Evolutionary conservation across 2,329 filamentous ascomycete genomes (phyloP).

Genomic region (Cladosporium sp.): DNA sequence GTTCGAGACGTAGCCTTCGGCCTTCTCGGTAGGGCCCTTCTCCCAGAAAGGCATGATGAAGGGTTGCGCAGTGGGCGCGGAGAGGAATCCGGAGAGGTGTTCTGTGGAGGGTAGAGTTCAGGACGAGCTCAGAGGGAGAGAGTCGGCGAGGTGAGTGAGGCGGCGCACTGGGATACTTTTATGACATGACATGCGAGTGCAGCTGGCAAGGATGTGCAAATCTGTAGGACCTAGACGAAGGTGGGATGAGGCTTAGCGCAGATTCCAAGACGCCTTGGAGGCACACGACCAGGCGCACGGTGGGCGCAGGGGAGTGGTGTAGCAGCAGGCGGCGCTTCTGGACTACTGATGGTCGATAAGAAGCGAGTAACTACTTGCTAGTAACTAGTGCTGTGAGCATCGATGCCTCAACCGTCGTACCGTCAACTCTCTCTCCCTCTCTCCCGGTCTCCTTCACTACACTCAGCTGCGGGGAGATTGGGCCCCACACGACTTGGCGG

Average conservation of each 20-base stretch:
- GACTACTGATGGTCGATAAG: no score
- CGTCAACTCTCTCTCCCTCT: no score
- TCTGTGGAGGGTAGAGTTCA: background rate
- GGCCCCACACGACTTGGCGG: background rate
- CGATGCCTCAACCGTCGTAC: no score
- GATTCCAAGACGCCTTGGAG: conserved; percentile 5
- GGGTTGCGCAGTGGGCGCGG: background rate
- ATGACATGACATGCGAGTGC: conserved; percentile 2
- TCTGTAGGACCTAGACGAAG: background rate
- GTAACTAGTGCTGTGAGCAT: no score
- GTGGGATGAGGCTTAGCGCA: conserved; percentile 5
- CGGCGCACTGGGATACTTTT: background rate
- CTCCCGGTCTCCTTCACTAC: background rate
- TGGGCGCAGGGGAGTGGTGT: background rate
- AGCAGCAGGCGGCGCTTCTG: no score
- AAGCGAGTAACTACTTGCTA: no score
- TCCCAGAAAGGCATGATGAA: conserved; percentile 13
- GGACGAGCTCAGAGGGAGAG: background rate
- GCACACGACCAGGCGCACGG: conserved; percentile 12
- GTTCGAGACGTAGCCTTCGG: conserved; percentile 3
- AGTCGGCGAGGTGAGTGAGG: background rate
- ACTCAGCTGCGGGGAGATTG: background rate
- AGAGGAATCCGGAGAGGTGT: background rate
- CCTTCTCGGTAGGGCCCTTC: conserved; percentile 5
- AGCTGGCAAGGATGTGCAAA: conserved; percentile 2